Evolutionary conservation across 495 filamentous ascomycete species (phyloP).

Genomic region (Penicillium atrosanguineum): DNA sequence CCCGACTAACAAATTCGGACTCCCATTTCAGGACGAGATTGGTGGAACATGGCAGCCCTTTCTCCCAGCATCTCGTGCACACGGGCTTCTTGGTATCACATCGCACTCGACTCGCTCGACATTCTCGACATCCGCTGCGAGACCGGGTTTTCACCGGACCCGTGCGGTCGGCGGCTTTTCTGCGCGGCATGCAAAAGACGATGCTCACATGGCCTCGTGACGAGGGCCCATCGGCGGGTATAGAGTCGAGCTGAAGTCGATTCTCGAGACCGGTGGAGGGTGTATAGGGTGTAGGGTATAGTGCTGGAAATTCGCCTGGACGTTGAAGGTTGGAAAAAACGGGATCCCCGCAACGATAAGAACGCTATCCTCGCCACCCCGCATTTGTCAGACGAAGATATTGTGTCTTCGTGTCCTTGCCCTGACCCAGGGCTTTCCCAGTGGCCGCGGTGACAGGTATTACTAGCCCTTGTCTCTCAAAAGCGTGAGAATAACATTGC

Average conservation of each 20-base stretch:
- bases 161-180: slow-evolving; percentile 42
- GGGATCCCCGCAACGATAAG: slow-evolving; percentile 3
- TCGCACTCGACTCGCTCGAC: slow-evolving; percentile 42
- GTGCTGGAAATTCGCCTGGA: background rate
- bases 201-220: slow-evolving; percentile 27
- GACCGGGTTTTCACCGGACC: slow-evolving; percentile 46
- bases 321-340: background rate
- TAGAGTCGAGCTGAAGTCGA: background rate
- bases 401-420: no score
- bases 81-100: slow-evolving; percentile 44
- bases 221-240: slow-evolving; percentile 1
- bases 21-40: slow-evolving; percentile 46
- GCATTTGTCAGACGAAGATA: no score
- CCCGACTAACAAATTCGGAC: slow-evolving; percentile 43
- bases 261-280: background rate
- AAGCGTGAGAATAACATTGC: no score
- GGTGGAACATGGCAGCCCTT: slow-evolving; percentile 38
- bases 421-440: no score
- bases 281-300: background rate
- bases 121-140: slow-evolving; percentile 44
- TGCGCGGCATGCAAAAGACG: slow-evolving; percentile 38
- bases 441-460: no score
- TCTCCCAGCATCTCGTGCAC: slow-evolving; percentile 39
- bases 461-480: no score
- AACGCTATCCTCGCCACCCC: no score